phyloP scores from a whole-genome alignment of 73 alveolate species.

The Halteria grandinella region DNA sequence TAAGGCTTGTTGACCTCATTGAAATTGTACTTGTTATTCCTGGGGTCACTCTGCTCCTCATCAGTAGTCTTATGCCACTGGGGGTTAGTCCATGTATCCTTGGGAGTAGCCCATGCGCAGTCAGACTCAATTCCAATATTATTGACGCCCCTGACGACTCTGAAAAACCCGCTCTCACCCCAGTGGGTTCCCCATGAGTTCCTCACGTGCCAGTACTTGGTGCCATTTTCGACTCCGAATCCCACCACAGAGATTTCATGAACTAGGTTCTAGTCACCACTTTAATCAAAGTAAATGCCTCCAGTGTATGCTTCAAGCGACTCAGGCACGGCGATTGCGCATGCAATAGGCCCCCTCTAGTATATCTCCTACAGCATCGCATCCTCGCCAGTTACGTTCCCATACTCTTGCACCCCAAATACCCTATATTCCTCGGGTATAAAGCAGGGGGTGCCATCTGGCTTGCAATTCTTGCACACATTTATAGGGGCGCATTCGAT shows the following conservation, averaged over 20 bases:
- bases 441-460: constrained; percentile 60
- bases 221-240: constrained; percentile 82
- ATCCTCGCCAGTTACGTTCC: constrained; percentile 79
- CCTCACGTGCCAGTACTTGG: constrained; percentile 81
- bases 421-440: constrained; percentile 66
- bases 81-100: constrained; percentile 62
- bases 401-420: constrained; percentile 70
- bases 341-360: constrained; percentile 93
- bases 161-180: constrained; percentile 79
- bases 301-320: constrained; percentile 73
- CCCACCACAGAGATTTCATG: constrained; percentile 87
- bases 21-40: background rate
- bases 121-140: constrained; percentile 74
- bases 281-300: constrained; percentile 72
- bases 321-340: constrained; percentile 76
- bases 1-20: background rate
- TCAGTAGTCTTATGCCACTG: constrained; percentile 45
- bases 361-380: constrained; percentile 86
- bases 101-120: constrained; percentile 82
- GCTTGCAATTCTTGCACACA: constrained; percentile 67
- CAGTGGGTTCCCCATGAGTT: constrained; percentile 94
- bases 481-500: constrained; percentile 63
- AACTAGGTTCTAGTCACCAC: constrained; percentile 51
- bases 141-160: constrained; percentile 74
- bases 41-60: constrained; percentile 53